Base-by-base conservation (phyloP, 257 asterid species). In the Leptodermis oblonga region DNA sequence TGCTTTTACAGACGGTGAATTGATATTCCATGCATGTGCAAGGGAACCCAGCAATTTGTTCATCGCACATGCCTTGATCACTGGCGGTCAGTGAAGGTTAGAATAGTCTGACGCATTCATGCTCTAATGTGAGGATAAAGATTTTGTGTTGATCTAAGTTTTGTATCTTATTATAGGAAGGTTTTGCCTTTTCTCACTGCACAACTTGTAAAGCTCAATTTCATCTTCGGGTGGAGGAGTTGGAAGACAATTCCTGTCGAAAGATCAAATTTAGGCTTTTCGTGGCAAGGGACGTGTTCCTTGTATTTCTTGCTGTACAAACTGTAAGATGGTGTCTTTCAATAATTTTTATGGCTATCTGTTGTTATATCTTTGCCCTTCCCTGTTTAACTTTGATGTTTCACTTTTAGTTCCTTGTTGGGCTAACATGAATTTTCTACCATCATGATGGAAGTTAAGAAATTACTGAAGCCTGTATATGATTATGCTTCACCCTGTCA, bases 11-110 rank as follows among this genome's bases (percentile, higher is more conserved):
- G 89, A 75, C 41, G 85, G 72, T 58, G 85, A 78, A 49, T 67
- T 85, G 80, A 85, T 85, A 76, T 78, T 62, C 87, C 89, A 42
- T 82, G 89, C 84, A 80, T 80, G 85, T 85, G 89, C 81, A 82
- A 82, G 70, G 87, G 89, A 67, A 85, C 89, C 26, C 89, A 85
- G 63, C 87, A 85, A 68, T 85, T 82, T 78, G 89, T 85, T 73
- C 89, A 85, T 74, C 82, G 87, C 26, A 71, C 84, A 56, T 85
- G 89, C 69, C 87, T 85, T 73, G 89, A 85, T 78, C 87, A 85
- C 62, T 85, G 89, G 89, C 81, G 87, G 64, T 85, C 89, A 7
- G 87, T 82, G 34, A 85, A 85, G 81, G 89, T 85, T 48, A 60
- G 77, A 46, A 26, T 68, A 42, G 37, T 74, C 7, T 46, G 7